These are phyloP conservation scores for Rhodamnia rubescens DNA, from an alignment of 345 rosid species.

Conservation along the genomic window DNA sequence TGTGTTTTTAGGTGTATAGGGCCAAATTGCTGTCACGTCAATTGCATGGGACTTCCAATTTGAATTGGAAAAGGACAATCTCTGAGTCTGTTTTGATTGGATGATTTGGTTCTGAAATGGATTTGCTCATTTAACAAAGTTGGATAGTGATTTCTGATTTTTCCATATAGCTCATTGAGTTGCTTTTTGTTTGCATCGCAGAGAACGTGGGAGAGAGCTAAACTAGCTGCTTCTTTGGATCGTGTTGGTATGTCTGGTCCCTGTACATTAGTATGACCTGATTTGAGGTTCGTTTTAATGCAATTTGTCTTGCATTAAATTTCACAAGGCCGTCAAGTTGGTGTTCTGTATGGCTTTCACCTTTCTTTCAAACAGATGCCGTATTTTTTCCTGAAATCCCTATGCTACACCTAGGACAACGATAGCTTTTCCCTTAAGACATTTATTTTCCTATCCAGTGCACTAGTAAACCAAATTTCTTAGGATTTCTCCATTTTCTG, in stretches of 20 bases:
- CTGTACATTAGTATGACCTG: not conserved
- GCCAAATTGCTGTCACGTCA: too few relatives aligned
- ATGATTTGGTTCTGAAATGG: not conserved
- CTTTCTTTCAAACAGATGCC: not conserved
- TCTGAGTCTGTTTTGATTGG: not conserved
- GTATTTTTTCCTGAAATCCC: rapidly evolving
- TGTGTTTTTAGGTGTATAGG: too few relatives aligned
- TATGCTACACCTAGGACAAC: not conserved
- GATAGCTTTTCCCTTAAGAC: not conserved
- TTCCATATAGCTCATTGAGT: too few relatives aligned
- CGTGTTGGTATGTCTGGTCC: conserved; percentile 44
- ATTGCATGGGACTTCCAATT: too few relatives aligned
- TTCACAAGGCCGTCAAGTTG: not conserved
- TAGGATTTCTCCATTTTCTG: not conserved
- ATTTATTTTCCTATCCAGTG: not conserved
- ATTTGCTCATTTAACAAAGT: not conserved
- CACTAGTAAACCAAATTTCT: not conserved
- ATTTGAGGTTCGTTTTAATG: not conserved
- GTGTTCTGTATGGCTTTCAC: not conserved
- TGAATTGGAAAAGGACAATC: too few relatives aligned
- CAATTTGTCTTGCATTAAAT: not conserved
- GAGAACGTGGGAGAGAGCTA: too few relatives aligned
- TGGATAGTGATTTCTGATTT: too few relatives aligned
- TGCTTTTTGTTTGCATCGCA: too few relatives aligned
- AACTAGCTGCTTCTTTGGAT: conserved; percentile 76